phyloP scores from a whole-genome alignment of 75 land plant species.

The Picea glauca region DNA sequence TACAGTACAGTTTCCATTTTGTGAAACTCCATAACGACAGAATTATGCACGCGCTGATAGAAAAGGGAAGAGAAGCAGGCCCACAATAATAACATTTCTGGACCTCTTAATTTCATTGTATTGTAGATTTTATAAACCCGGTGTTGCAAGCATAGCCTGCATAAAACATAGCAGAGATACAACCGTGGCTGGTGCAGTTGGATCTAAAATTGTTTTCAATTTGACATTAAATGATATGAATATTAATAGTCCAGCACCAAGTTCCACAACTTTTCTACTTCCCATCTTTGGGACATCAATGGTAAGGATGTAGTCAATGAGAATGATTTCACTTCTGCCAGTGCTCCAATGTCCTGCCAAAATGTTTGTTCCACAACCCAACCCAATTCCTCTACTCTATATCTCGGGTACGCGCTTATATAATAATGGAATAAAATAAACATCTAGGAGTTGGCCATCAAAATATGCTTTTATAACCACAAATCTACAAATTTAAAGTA shows the following conservation, averaged over 20 bases:
- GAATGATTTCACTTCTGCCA: slow-evolving; percentile 81
- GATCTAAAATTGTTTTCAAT: slow-evolving; percentile 89
- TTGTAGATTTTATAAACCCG: slow-evolving; percentile 86
- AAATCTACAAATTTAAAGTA: too few species aligned
- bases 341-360: slow-evolving; percentile 97
- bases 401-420: slow-evolving; percentile 45
- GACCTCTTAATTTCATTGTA: slow-evolving; percentile 97
- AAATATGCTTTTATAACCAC: too few species aligned
- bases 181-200: slow-evolving; percentile 86
- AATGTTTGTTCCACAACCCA: slow-evolving; percentile 85
- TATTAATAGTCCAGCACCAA: slow-evolving; percentile 81
- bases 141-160: slow-evolving; percentile 90
- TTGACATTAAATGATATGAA: slow-evolving; percentile 77
- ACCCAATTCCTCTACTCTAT: slow-evolving; percentile 80
- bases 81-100: slow-evolving; percentile 88
- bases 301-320: slow-evolving; percentile 94
- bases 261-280: slow-evolving; percentile 80
- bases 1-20: slow-evolving; percentile 50
- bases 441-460: too few species aligned
- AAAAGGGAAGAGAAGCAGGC: slow-evolving; percentile 77
- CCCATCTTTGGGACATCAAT: slow-evolving; percentile 98
- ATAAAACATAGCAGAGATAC: slow-evolving; percentile 84
- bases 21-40: slow-evolving; percentile 72
- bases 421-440: too few species aligned
- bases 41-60: slow-evolving; percentile 89